A percentile compares a stretch with the other conserved stretches of the same genome.
These are phyloP conservation scores for Ascosphaera aggregata DNA, from an alignment of 2,329 filamentous ascomycete species.

Conservation along the genomic window DNA sequence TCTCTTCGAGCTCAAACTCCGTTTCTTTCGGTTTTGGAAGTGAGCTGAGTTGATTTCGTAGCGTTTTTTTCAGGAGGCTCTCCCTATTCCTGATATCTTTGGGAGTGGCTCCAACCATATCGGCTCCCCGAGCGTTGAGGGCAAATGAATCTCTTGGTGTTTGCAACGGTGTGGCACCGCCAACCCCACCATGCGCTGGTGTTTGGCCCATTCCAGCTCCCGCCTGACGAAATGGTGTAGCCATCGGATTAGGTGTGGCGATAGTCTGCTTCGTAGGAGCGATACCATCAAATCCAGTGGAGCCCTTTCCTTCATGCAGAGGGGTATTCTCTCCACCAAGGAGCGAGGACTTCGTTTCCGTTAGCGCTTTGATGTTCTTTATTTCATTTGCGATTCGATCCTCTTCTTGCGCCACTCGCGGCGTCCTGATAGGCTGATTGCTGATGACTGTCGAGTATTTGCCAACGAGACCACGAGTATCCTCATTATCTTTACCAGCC, in stretches of 20 bases:
- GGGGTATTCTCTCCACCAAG: conserved; percentile 87
- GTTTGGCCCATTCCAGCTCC: conserved; percentile 41
- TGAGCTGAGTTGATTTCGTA: conserved; percentile 43
- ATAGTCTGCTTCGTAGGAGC: conserved; percentile 58
- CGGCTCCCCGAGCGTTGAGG: conserved; percentile 51
- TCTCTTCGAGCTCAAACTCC: conserved; percentile 71
- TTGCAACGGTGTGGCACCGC: conserved; percentile 61
- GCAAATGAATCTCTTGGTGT: conserved; percentile 76
- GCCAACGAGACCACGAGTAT: conserved; percentile 65
- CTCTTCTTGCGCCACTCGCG: conserved; percentile 73
- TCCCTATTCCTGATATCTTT: conserved; percentile 52
- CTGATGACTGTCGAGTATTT: conserved; percentile 66
- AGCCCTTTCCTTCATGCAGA: conserved; percentile 54
- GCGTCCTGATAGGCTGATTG: conserved; percentile 73
- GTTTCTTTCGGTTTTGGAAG: conserved; percentile 82
- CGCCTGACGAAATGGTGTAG: conserved; percentile 55
- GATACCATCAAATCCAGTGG: conserved; percentile 72
- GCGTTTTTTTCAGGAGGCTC: conserved; percentile 39
- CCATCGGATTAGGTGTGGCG: conserved; percentile 87
- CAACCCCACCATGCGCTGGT: conserved; percentile 31
- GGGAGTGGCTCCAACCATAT: conserved; percentile 50
- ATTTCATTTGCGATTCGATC: conserved; percentile 95
- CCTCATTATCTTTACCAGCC: conserved; percentile 60
- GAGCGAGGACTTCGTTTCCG: conserved; percentile 79
- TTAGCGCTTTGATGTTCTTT: conserved; percentile 73